Evolutionary conservation across 2,329 filamentous ascomycete species (phyloP).

Genomic region (Colletotrichum sp.): DNA sequence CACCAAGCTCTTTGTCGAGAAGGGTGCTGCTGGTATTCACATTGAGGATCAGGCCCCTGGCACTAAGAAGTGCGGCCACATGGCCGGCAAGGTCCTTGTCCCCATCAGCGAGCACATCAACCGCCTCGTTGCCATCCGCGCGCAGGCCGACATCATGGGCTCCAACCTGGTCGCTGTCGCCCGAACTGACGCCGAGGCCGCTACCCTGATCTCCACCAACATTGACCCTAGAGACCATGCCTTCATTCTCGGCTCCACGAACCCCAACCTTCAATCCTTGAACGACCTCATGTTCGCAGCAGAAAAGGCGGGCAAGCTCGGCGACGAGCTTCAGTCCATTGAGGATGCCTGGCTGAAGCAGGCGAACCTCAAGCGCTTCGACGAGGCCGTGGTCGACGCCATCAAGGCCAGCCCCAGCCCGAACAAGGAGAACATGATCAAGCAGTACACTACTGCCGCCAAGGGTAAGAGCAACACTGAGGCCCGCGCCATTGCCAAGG

Average conservation of each 20-base stretch:
- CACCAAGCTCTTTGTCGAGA: slow-evolving; percentile 96
- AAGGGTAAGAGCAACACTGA: slow-evolving; percentile 89
- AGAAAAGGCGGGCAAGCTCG: slow-evolving; percentile 81
- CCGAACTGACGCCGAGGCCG: slow-evolving; percentile 95
- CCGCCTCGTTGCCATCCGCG: slow-evolving; percentile 92
- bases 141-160: slow-evolving; percentile 98
- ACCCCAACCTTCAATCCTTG: slow-evolving; percentile 81
- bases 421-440: slow-evolving; percentile 72
- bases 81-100: slow-evolving; percentile 98
- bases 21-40: slow-evolving; percentile 95
- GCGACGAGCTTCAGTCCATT: slow-evolving; percentile 83
- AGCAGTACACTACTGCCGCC: slow-evolving; percentile 68
- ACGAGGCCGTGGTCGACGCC: slow-evolving; percentile 84
- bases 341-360: slow-evolving; percentile 87
- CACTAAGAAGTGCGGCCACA: slow-evolving; percentile 99
- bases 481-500: slow-evolving; percentile 79
- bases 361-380: slow-evolving; percentile 85
- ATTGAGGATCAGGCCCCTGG: slow-evolving; percentile 98
- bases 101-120: slow-evolving; percentile 99
- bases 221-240: slow-evolving; percentile 95
- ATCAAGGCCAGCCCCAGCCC: slow-evolving; percentile 73
- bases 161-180: slow-evolving; percentile 89
- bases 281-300: slow-evolving; percentile 91
- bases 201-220: slow-evolving; percentile 94
- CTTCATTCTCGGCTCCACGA: slow-evolving; percentile 91